Conservation (phyloP, 257 asterid species). For the Petunia axillaris region DNA sequence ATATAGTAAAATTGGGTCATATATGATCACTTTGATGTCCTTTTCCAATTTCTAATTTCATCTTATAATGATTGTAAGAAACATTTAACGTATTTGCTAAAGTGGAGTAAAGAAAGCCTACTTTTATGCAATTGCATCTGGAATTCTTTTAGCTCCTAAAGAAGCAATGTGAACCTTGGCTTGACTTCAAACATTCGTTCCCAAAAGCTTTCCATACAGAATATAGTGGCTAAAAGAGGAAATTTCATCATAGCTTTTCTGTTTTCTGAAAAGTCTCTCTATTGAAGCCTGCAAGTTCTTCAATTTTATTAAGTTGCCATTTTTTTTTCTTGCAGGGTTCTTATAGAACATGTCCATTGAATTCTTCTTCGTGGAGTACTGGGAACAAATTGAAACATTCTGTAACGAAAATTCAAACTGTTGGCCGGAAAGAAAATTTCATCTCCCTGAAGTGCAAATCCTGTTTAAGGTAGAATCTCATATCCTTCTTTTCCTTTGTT, state of each 20-base stretch:
- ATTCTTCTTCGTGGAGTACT: constrained; percentile 34
- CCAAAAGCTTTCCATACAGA: neutral
- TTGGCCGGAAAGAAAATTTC: constrained; percentile 25
- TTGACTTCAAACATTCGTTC: neutral
- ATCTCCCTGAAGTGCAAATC: constrained; percentile 37
- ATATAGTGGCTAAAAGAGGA: neutral
- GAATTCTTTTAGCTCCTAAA: neutral
- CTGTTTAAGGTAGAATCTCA: constrained; percentile 29
- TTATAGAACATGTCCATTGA: constrained; percentile 25
- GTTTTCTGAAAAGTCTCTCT: neutral
- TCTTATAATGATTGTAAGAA: neutral
- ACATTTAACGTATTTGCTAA: too few relatives aligned
- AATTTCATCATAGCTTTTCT: too few relatives aligned
- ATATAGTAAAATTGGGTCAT: neutral
- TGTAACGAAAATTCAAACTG: constrained; percentile 6
- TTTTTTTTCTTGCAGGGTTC: constrained; percentile 34
- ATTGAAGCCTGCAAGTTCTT: neutral
- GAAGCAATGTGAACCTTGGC: neutral
- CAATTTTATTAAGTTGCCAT: neutral
- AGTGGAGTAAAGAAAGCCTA: too few relatives aligned
- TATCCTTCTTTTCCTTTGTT: constrained; percentile 18
- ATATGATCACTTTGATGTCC: neutral
- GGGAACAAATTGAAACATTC: constrained; percentile 29
- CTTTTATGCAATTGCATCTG: neutral
- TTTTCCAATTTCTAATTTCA: neutral